A percentile compares a stretch with the other conserved stretches of the same genome.
Evolutionary conservation across 176 grass and related monocot species (phyloP).

Genomic region (Aegilops longissima): DNA sequence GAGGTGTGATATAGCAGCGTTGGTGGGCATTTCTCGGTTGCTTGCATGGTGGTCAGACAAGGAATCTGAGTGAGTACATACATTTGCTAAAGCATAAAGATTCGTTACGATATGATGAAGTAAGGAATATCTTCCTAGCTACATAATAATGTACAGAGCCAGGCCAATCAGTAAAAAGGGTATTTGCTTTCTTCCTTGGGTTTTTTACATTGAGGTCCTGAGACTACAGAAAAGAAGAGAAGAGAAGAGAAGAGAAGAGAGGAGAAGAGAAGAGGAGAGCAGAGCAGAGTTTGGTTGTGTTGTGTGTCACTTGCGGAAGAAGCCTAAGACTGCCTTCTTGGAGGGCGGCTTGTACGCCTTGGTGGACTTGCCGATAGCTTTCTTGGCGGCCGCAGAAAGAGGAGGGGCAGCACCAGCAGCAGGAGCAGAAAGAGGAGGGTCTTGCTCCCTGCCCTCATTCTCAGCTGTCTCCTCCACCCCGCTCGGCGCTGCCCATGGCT

Average conservation of each 20-base stretch:
- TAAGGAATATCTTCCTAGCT: conserved; percentile 22
- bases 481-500: neutral
- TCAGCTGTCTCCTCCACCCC: neutral
- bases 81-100: conserved; percentile 10
- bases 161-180: neutral
- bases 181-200: neutral
- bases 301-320: conserved; percentile 42
- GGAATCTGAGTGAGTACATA: neutral
- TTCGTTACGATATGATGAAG: conserved; percentile 5
- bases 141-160: neutral
- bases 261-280: neutral
- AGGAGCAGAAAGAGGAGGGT: neutral
- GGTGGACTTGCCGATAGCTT: conserved; percentile 20
- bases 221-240: conserved; percentile 8
- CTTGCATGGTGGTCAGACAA: conserved; percentile 34
- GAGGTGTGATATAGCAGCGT: conserved; percentile 4
- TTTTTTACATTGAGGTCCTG: conserved; percentile 8
- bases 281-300: neutral
- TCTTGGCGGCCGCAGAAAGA: neutral
- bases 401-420: neutral
- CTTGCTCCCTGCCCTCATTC: conserved; percentile 18
- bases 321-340: conserved; percentile 45
- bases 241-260: neutral
- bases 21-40: conserved; percentile 38
- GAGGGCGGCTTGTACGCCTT: conserved; percentile 32